Conservation (phyloP, 192 early-diverging fungal species). For the Haplosporangium gracile region DNA sequence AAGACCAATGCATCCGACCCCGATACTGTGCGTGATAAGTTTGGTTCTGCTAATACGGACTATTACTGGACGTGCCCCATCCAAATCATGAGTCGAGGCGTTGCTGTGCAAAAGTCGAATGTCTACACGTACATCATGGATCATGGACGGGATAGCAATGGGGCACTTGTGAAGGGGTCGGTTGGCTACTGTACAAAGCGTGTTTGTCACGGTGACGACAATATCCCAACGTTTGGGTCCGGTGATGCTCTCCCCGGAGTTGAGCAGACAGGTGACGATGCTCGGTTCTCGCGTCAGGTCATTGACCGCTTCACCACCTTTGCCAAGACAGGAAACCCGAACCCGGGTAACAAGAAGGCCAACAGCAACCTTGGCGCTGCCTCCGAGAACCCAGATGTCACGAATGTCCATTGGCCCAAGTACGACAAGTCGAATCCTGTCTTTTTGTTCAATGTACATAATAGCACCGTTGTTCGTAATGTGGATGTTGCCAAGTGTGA, state of each 20-base stretch:
- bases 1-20: background rate
- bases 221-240: conserved; percentile 11
- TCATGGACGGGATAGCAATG: background rate
- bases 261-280: conserved; percentile 14
- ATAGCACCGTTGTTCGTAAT: background rate
- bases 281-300: conserved; percentile 20
- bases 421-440: background rate
- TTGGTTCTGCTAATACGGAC: background rate
- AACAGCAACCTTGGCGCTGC: background rate
- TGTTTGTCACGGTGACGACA: conserved; percentile 17
- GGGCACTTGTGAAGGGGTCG: background rate
- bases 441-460: background rate
- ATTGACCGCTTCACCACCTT: conserved; percentile 21
- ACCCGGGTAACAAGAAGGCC: background rate
- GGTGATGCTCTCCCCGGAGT: background rate
- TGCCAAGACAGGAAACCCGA: conserved; percentile 14
- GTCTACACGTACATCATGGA: conserved; percentile 10
- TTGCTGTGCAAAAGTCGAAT: background rate
- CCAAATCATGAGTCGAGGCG: conserved; percentile 3
- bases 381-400: background rate
- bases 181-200: background rate
- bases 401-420: conserved; percentile 4
- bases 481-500: conserved; percentile 5
- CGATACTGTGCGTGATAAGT: conserved; percentile 7
- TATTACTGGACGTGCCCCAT: background rate